Base-by-base conservation (phyloP, 2,329 filamentous ascomycete species). In the Alternaria postmessia region DNA sequence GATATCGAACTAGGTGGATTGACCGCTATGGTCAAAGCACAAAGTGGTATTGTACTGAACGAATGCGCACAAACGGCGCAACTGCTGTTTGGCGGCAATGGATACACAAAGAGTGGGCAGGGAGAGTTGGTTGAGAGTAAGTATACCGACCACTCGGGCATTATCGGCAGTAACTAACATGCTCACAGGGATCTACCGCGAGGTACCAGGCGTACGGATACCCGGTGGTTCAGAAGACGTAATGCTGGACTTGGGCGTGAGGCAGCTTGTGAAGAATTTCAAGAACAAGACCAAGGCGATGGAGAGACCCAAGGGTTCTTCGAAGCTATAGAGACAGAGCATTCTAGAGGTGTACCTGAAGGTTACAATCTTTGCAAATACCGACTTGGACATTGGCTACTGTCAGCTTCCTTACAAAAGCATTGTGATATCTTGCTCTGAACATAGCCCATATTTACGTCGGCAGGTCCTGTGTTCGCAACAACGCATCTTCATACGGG, bases 161-260 rank as follows among this genome's bases (percentile, higher is more conserved):
- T 9, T n/a, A 14, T 20, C n/a, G n/a, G 43, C 12, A 24, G 22
- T 51, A 18, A 24, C 67, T 69, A 56, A 72, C 52, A 54, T 16
- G 8, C 26, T 20, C 2, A 14, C 22, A 88, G 86, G 83, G 64
- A 87, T 90, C 42, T 87, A 86, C 66, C 83, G 88, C 24, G 88
- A 91, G 69, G 87, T 90, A 0, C 86, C 87, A 2, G 87, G 85
- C 2, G 81, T 85, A 1, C 63, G 76, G 16, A 88, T 91, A 44
- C 88, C 88, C 0, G 90, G 90, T 51, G 90, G 90, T 1, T 88
- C 86, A 6, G 90, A 93, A 73, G 90, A 93, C 73, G 89, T 93
- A 2, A 82, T 92, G 79, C 79, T 91, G 11, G 90, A 92, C 77
- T 78, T 92, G 41, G 87, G 88, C 1, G 84, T 92, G 3, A 80